These are phyloP conservation scores for Plantago lanceolata DNA, from an alignment of 305 asterid genomes.

Conservation along the genomic window DNA sequence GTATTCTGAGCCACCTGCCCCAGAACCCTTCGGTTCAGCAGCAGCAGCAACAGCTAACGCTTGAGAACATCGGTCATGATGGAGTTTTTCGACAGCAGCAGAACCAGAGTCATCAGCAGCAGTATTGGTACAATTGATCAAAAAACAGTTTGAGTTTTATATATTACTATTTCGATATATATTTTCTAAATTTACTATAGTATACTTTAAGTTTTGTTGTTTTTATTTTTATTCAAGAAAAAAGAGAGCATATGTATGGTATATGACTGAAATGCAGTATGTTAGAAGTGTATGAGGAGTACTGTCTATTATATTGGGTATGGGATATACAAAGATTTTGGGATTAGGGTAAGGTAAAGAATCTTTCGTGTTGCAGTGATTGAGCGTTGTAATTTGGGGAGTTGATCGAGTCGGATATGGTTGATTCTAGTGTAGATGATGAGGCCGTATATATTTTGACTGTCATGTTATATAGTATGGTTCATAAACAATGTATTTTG, in stretches of 20 bases:
- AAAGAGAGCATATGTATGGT: background rate
- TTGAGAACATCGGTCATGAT: conserved; percentile 53
- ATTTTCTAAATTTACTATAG: too few species aligned
- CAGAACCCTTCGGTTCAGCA: conserved; percentile 38
- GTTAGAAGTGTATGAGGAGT: background rate
- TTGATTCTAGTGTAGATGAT: conserved; percentile 24
- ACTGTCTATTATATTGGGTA: background rate
- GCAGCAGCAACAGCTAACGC: conserved; percentile 39
- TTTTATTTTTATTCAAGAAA: background rate
- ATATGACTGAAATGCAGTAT: background rate
- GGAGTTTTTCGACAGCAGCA: conserved; percentile 63
- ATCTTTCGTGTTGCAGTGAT: background rate
- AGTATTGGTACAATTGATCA: conserved; percentile 62
- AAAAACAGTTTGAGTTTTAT: background rate
- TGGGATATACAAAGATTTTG: conserved; percentile 28
- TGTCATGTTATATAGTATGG: conserved; percentile 19
- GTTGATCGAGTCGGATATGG: background rate
- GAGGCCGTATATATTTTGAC: conserved; percentile 31
- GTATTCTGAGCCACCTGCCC: conserved; percentile 52
- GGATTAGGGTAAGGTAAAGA: conserved; percentile 6
- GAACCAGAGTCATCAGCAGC: conserved; percentile 18
- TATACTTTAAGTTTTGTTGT: too few species aligned
- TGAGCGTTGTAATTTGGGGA: conserved; percentile 1
- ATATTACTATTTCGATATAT: background rate
- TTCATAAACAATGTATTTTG: conserved; percentile 16